Evolutionary conservation across 2,329 filamentous ascomycete species (phyloP), one percentile per base, ranked within the genome.

Genomic region (Calonectria honghensis): DNA sequence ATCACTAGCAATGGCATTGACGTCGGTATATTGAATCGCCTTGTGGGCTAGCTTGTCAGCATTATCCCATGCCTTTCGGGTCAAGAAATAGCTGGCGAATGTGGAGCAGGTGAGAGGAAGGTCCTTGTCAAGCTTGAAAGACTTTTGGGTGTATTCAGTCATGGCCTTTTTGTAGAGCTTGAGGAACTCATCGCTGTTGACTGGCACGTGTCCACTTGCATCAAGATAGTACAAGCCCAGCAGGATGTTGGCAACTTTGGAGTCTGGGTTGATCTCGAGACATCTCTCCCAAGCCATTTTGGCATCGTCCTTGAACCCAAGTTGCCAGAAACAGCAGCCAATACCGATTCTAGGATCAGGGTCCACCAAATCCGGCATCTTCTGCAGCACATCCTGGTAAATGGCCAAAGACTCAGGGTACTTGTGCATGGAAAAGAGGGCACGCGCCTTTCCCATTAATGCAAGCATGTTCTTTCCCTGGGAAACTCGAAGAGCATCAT

Each of bases 301-400:
- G 10, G 97, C 97, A 81, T 98, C 95, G 41, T 98, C 95, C 84
- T 97, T 98, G 88, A 95, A 96, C 14, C 96, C 96, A 35, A 99
- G 89, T 84, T 98, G 95, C 97, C 97, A 99, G 84, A 98, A 94
- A 87, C 97, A 99, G 85, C 95, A 97, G 59, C 97, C 97, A 81
- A 99, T 96, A 70, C 97, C 97, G 79, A 99, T 96, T 79, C 97
- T 92, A 79, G 97, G 97, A 84, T 99, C 97, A 0, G 97, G 97
- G 81, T 99, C 97, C 52, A 94, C 92, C 81, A 98, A 89, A 78
- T 95, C 93, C 2, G 97, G 97, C 88, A 96, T 96, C 85, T 94
- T 96, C 80, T 93, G 90, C 66, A 99, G 87, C 20, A 96, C 95
- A 74, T 95, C 94, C 86, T 99, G 97, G 83, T 98, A 99, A 31